Evolutionary conservation across 1,284 basidiomycete genomes (phyloP).

Genomic region (Austroboletus niveus): DNA sequence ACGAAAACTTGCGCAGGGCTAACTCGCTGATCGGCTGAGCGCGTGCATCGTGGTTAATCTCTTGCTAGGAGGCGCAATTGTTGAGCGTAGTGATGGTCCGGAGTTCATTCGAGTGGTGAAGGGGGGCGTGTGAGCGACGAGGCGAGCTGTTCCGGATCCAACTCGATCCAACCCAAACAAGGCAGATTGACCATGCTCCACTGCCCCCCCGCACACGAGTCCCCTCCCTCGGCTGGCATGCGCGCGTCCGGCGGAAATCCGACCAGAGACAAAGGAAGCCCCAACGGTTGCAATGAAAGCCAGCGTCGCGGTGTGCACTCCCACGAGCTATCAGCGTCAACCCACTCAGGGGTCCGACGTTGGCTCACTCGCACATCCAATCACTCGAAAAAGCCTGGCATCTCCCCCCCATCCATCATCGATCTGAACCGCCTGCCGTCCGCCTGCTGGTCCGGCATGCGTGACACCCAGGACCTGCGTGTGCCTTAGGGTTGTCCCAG

Average conservation of each 20-base stretch:
- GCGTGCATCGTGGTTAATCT: slow-evolving; percentile 29
- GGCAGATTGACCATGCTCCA: slow-evolving; percentile 4
- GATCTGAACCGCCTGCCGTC: slow-evolving; percentile 33
- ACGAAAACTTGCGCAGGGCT: slow-evolving; percentile 9
- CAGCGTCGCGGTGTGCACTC: slow-evolving; percentile 18
- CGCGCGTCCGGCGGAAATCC: not conserved
- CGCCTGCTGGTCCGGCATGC: slow-evolving; percentile 33
- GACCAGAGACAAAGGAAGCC: not conserved
- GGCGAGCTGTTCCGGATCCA: slow-evolving; percentile 8
- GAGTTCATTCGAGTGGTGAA: slow-evolving; percentile 14
- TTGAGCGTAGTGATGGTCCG: slow-evolving; percentile 10
- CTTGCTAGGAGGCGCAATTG: slow-evolving; percentile 1
- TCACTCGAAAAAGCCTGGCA: slow-evolving; percentile 33
- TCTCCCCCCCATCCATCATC: slow-evolving; percentile 22
- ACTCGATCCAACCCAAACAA: slow-evolving; percentile 11
- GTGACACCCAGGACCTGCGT: slow-evolving; percentile 30
- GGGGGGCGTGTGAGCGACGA: slow-evolving; percentile 30
- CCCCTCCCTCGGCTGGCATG: too few relatives aligned
- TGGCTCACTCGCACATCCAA: slow-evolving; percentile 19
- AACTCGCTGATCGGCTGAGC: slow-evolving; percentile 17
- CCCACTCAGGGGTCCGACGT: slow-evolving; percentile 34
- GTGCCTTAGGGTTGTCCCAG: slow-evolving; percentile 31
- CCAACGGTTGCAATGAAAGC: not conserved
- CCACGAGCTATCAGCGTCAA: slow-evolving; percentile 28
- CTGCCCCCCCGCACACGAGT: not conserved